Evolutionary conservation across 345 rosid species (phyloP).

Genomic region (Populus pruinosa): DNA sequence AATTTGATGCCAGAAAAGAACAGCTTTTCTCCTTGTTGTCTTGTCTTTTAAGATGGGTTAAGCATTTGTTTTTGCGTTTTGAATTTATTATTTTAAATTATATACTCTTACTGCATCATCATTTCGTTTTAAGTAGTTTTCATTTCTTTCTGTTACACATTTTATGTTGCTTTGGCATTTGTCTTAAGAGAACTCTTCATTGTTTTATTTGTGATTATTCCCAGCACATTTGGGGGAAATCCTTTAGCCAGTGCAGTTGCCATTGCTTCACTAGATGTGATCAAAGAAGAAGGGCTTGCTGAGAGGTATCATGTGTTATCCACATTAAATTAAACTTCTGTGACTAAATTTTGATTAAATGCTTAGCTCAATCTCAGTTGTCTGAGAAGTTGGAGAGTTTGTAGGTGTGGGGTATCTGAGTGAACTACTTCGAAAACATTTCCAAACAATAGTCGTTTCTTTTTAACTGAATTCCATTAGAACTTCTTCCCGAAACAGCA

Average conservation of each 20-base stretch:
- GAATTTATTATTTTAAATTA: too few relatives aligned
- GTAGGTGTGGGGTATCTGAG: too few relatives aligned
- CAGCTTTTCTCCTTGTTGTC: too few relatives aligned
- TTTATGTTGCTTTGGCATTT: background rate
- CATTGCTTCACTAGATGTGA: slow-evolving; percentile 77
- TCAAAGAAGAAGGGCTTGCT: slow-evolving; percentile 67
- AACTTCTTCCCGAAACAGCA: background rate
- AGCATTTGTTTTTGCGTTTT: too few relatives aligned
- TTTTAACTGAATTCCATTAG: background rate
- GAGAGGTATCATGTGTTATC: slow-evolving; percentile 45
- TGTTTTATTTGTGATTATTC: slow-evolving; percentile 10
- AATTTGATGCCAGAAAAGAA: too few relatives aligned
- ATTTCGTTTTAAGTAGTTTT: too few relatives aligned
- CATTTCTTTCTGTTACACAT: background rate
- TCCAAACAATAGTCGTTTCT: background rate
- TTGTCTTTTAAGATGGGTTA: too few relatives aligned
- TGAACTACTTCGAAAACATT: too few relatives aligned
- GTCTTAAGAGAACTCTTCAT: slow-evolving; percentile 7
- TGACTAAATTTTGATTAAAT: background rate
- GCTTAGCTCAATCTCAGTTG: background rate
- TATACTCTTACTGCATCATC: too few relatives aligned
- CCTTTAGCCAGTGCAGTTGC: slow-evolving; percentile 96
- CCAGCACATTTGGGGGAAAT: slow-evolving; percentile 95
- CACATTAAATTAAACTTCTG: background rate
- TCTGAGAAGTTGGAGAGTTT: background rate